A percentile compares a stretch with the other conserved stretches of the same genome.
phyloP scores from a whole-genome alignment of 2,329 filamentous ascomycete species.

The Trichophyton rubrum region DNA sequence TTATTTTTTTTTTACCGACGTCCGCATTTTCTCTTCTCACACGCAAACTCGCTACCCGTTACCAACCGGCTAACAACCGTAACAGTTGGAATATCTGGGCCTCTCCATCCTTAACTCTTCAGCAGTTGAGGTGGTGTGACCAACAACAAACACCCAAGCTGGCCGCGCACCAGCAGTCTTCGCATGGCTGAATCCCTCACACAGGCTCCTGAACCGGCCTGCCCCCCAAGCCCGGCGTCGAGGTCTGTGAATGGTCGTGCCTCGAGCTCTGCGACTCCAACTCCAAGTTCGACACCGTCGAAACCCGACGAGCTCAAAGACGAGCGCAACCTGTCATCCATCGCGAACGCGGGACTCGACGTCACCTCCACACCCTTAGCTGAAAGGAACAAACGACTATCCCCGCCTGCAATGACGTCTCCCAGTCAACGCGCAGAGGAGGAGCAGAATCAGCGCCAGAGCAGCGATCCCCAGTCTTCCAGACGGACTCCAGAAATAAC shows the following conservation, averaged over 20 bases:
- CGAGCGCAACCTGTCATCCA: constrained; percentile 29
- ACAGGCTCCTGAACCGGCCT: constrained; percentile 30
- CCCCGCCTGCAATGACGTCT: constrained; percentile 26
- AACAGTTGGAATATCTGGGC: background rate
- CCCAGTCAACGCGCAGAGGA: constrained; percentile 22
- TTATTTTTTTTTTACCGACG: background rate
- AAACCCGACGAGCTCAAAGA: constrained; percentile 24
- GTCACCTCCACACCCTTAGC: constrained; percentile 21
- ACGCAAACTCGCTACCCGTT: background rate
- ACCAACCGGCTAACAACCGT: background rate
- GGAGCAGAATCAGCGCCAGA: constrained; percentile 17
- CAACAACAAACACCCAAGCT: constrained; percentile 5
- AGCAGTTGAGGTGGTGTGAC: background rate
- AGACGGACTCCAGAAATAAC: background rate
- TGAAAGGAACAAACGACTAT: constrained; percentile 23
- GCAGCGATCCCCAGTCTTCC: background rate
- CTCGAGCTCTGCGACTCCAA: constrained; percentile 21
- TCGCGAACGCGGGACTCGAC: constrained; percentile 33
- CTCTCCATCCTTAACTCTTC: background rate
- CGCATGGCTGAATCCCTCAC: constrained; percentile 35
- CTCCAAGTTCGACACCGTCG: constrained; percentile 24
- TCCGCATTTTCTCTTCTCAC: background rate
- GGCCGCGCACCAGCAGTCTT: constrained; percentile 13
- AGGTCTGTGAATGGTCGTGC: constrained; percentile 20
- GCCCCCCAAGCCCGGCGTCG: constrained; percentile 27